A percentile compares a stretch with the other conserved stretches of the same genome.
These are phyloP conservation scores for Lachancea waltii DNA, from an alignment of 805 yeast genomes.

Conservation along the genomic window DNA sequence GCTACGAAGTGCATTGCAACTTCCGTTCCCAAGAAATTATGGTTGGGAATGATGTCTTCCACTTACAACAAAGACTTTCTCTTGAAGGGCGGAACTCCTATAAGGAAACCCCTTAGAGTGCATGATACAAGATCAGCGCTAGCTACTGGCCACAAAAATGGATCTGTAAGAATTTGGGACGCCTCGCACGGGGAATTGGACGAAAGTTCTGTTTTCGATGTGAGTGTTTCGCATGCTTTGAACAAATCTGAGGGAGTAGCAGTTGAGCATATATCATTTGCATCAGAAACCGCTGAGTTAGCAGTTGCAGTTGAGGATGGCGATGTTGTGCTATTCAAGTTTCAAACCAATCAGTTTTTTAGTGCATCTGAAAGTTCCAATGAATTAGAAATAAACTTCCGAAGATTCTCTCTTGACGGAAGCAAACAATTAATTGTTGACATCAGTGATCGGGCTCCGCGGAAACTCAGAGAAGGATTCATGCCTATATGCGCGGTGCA, in stretches of 20 bases:
- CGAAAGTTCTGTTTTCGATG: conserved; percentile 52
- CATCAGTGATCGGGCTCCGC: conserved; percentile 48
- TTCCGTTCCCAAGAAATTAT: conserved; percentile 54
- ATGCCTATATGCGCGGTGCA: conserved; percentile 47
- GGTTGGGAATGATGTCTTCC: conserved; percentile 73
- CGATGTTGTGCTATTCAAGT: conserved; percentile 69
- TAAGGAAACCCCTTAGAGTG: conserved; percentile 41
- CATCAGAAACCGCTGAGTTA: conserved; percentile 70
- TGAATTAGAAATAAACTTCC: conserved; percentile 18
- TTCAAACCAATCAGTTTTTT: conserved; percentile 47
- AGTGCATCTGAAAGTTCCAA: conserved; percentile 27
- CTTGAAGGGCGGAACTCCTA: conserved; percentile 77
- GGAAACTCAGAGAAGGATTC: conserved; percentile 50
- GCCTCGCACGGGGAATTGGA: conserved; percentile 68
- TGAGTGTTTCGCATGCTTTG: conserved; percentile 46
- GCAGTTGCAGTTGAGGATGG: conserved; percentile 64
- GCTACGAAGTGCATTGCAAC: conserved; percentile 51
- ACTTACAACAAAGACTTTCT: conserved; percentile 40
- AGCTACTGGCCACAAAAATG: conserved; percentile 80
- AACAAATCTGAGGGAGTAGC: conserved; percentile 40
- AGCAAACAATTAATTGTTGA: conserved; percentile 34
- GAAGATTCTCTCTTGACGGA: conserved; percentile 23
- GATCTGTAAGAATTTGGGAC: conserved; percentile 78
- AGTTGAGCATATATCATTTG: conserved; percentile 59
- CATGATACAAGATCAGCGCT: conserved; percentile 51